Base-by-base conservation (phyloP, 2,329 filamentous ascomycete species). In the Trichoderma lentiforme region DNA sequence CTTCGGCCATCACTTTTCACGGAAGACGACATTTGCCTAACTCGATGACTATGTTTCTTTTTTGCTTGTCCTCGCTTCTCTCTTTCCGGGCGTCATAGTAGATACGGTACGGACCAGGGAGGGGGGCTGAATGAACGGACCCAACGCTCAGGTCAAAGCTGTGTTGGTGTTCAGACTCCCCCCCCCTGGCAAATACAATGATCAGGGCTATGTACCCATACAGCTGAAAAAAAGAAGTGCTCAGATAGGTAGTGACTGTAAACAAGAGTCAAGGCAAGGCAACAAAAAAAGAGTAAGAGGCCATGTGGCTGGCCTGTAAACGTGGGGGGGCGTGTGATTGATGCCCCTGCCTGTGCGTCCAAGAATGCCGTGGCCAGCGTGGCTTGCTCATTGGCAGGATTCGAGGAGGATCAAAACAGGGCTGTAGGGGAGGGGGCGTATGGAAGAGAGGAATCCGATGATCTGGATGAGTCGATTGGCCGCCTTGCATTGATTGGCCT, bases 1-100 rank as follows among this genome's bases (percentile, higher is more conserved):
- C 63, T 56, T 60, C 65, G 65, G 65, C 65, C 65, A 68, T 68
- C 65, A 68, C 65, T 68, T 58, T 8, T 68, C 53, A 43, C 65
- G 53, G 51, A 60, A 68, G n/a, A 68, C 57, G 26, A 39, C 26
- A 57, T 53, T 58, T 68, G 65, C 65, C 65, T 68, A 68, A 58
- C 65, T 28, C 47, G 64, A 66, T 66, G 32, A 39, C 64, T 28
- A 28, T 28, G 26, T 28, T 28, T 28, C 26, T 28, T 5, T 5
- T 28, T 28, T 28, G 26, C 26, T 28, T 5, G 26, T 28, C 26
- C 26, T 28, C 26, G 26, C 34, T n/a, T 32, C 32, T 24, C 36
- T 36, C 53, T 36, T 57, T 15, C 34, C 8, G 51, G 47, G 64
- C 64, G 47, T 57, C 15, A 32, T 57, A 18, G 64, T 11, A 63